Evolutionary conservation across 164 flowering plant genomes (phyloP).

Genomic region (Houttuynia cordata): DNA sequence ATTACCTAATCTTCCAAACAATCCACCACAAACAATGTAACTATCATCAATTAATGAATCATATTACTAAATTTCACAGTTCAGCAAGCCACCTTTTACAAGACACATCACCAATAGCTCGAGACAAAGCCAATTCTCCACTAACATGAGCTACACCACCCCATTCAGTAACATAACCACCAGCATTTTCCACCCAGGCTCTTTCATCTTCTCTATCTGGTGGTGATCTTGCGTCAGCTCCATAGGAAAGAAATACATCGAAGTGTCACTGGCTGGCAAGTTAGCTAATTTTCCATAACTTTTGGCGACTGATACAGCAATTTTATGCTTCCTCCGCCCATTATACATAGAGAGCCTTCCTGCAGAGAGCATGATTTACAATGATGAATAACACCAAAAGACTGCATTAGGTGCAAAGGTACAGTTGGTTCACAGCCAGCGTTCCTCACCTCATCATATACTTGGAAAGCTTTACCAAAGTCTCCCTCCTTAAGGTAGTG

Average conservation of each 20-base stretch:
- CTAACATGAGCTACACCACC: slow-evolving; percentile 76
- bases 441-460: too few relatives aligned
- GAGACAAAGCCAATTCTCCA: slow-evolving; percentile 84
- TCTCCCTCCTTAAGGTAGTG: too few relatives aligned
- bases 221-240: slow-evolving; percentile 93
- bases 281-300: slow-evolving; percentile 18
- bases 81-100: slow-evolving; percentile 47
- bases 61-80: background rate
- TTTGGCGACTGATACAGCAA: slow-evolving; percentile 25
- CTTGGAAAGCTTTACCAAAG: too few relatives aligned
- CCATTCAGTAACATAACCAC: slow-evolving; percentile 75
- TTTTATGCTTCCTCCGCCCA: slow-evolving; percentile 39
- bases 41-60: background rate
- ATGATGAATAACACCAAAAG: background rate
- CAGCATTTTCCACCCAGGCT: slow-evolving; percentile 78
- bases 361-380: slow-evolving; percentile 21
- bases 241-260: slow-evolving; percentile 37
- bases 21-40: background rate
- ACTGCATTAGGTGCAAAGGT: background rate
- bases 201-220: slow-evolving; percentile 91
- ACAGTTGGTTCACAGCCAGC: too few relatives aligned
- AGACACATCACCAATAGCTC: slow-evolving; percentile 82
- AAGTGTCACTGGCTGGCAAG: slow-evolving; percentile 23
- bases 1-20: background rate
- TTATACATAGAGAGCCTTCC: slow-evolving; percentile 49